Base-by-base conservation (phyloP, 208 protist species). In the Novymonas esmeraldas region DNA sequence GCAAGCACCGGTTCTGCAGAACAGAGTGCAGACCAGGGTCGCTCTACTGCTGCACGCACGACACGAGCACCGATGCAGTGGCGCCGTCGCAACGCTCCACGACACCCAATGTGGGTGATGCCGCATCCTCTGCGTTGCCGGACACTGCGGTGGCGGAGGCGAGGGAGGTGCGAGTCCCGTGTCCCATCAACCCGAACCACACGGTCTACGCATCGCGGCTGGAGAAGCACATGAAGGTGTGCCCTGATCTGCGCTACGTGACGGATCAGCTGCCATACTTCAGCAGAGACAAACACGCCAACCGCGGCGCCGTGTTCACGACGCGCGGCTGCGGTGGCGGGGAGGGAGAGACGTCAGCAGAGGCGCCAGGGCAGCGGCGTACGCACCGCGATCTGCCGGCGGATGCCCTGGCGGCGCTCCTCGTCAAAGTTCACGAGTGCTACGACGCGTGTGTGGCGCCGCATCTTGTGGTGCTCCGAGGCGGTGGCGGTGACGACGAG, bases 101-200 rank as follows among this genome's bases (percentile, higher is more conserved):
- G 33, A 46, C 33, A 29, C 13, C n/a, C 31, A 44, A 20, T 7
- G 11, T 3, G 39, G 57, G 10, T 6, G 44, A 45, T 42, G 39
- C 20, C 7, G 26, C 34, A 24, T 64, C 42, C 24, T 52, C 18
- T 3, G 39, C 10, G 33, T 26, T 11, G 20, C 36, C 31, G 1
- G 11, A 42, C n/a, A 14, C 10, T 41, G 16, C 31, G 16, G 1
- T 2, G 16, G 33, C 1, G n/a, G 26, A 28, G 1, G 9, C 14
- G 5, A 11, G 0, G 29, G 70, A 67, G 42, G 42, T 42, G 48
- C 77, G 88, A 22, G 81, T 94, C 29, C 79, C 84, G 34, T 94
- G 88, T 56, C 88, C 88, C 9, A 87, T 94, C 66, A 94, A 91
- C 64, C 73, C 79, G 1, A 89, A 90, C 44, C 88, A 93, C 73